Conservation (phyloP, 176 grass and related monocot genomes). For the Triticum timopheevii region DNA sequence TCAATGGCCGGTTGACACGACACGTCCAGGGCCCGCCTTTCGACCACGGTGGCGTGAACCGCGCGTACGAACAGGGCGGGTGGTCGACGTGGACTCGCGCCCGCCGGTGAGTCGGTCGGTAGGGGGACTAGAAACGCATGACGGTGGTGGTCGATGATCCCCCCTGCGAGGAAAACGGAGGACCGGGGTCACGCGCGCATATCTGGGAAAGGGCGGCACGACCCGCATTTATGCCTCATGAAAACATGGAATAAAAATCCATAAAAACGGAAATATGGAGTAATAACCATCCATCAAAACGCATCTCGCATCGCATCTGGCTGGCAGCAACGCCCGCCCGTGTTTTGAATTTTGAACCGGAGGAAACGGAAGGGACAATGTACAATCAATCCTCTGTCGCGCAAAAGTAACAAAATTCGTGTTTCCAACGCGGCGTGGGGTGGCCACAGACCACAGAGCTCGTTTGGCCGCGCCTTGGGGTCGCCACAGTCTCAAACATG, state of each 20-base stretch:
- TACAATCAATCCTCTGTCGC: neutral
- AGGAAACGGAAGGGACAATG: too few relatives aligned
- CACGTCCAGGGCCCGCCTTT: neutral
- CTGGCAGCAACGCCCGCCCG: too few relatives aligned
- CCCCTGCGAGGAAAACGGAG: neutral
- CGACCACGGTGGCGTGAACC: neutral
- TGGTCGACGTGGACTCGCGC: neutral
- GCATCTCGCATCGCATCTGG: too few relatives aligned
- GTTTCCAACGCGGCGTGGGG: neutral
- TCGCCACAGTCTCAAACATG: neutral
- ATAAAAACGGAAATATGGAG: too few relatives aligned
- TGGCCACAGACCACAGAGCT: neutral
- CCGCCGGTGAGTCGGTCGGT: neutral
- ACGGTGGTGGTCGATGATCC: neutral
- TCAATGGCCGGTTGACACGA: neutral
- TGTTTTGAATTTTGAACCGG: neutral
- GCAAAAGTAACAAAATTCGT: neutral
- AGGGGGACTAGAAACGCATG: neutral
- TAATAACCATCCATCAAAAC: too few relatives aligned
- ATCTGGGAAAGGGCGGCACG: neutral
- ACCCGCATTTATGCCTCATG: neutral
- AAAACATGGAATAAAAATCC: neutral
- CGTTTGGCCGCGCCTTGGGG: neutral
- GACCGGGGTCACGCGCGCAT: neutral
- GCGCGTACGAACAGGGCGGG: neutral